phyloP scores from a whole-genome alignment of 2,329 filamentous ascomycete species.

The Alternaria alternata region DNA sequence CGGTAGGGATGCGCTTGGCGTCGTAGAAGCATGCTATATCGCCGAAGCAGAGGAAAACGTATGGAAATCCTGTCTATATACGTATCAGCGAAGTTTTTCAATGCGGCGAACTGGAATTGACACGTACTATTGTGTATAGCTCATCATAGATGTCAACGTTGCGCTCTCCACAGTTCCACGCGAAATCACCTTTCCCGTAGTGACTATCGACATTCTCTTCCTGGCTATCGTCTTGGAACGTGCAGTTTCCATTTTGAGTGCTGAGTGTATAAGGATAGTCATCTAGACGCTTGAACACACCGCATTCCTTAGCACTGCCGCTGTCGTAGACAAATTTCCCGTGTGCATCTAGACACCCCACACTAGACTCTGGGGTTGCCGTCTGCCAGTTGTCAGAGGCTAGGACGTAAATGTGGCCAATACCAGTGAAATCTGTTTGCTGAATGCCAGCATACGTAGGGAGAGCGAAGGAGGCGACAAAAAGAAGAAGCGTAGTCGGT shows the following conservation, averaged over 20 bases:
- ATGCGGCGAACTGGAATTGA: neutral
- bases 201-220: conserved; percentile 41
- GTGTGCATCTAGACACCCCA: conserved; percentile 39
- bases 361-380: conserved; percentile 30
- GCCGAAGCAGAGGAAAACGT: conserved; percentile 46
- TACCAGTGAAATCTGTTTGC: conserved; percentile 40
- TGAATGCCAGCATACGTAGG: conserved; percentile 26
- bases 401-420: conserved; percentile 42
- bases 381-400: conserved; percentile 38
- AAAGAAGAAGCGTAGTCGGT: conserved; percentile 15
- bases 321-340: conserved; percentile 34
- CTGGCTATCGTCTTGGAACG: conserved; percentile 37
- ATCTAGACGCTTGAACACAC: conserved; percentile 28
- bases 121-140: conserved; percentile 45
- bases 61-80: conserved; percentile 36
- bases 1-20: conserved; percentile 32
- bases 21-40: conserved; percentile 47
- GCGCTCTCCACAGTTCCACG: conserved; percentile 37
- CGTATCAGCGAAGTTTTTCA: neutral
- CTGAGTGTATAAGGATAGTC: conserved; percentile 43
- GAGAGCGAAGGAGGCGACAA: conserved; percentile 16
- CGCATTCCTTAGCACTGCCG: conserved; percentile 25
- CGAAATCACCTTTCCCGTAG: conserved; percentile 37
- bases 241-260: conserved; percentile 41
- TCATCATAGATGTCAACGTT: conserved; percentile 34